Conservation (phyloP, 2,329 filamentous ascomycete genomes). For the Fusarium setosum region DNA sequence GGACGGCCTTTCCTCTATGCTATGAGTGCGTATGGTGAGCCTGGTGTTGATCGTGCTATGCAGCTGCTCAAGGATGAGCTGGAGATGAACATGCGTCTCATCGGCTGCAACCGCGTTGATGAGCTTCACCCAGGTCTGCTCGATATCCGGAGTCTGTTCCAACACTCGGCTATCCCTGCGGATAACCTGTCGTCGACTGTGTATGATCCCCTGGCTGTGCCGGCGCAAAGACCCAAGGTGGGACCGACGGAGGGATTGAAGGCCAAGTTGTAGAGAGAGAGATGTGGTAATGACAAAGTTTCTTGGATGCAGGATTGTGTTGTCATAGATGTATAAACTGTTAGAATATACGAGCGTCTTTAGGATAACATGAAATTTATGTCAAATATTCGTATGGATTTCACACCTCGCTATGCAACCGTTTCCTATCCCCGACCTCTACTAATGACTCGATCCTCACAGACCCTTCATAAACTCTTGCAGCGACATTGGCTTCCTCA, state of each 20-base stretch:
- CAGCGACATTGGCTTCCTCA: slow-evolving; percentile 86
- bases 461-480: slow-evolving; percentile 80
- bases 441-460: slow-evolving; percentile 45
- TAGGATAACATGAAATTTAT: slow-evolving; percentile 8
- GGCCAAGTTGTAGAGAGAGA: slow-evolving; percentile 58
- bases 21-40: slow-evolving; percentile 90
- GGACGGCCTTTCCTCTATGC: slow-evolving; percentile 95
- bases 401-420: slow-evolving; percentile 22
- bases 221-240: slow-evolving; percentile 60
- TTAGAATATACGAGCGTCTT: slow-evolving; percentile 28
- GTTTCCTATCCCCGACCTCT: not conserved
- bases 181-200: slow-evolving; percentile 61
- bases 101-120: slow-evolving; percentile 80
- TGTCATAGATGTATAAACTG: slow-evolving; percentile 29
- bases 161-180: slow-evolving; percentile 61
- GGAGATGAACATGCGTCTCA: slow-evolving; percentile 98
- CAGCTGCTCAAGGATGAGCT: slow-evolving; percentile 94
- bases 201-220: slow-evolving; percentile 66
- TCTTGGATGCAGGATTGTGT: slow-evolving; percentile 5
- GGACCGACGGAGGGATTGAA: slow-evolving; percentile 17
- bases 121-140: slow-evolving; percentile 85
- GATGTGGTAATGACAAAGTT: not conserved
- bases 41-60: slow-evolving; percentile 93
- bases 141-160: slow-evolving; percentile 77
- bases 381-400: slow-evolving; percentile 7